These are phyloP conservation scores for Torrubiellomyces zombiae DNA, from an alignment of 2,329 filamentous ascomycete species.

Conservation along the genomic window DNA sequence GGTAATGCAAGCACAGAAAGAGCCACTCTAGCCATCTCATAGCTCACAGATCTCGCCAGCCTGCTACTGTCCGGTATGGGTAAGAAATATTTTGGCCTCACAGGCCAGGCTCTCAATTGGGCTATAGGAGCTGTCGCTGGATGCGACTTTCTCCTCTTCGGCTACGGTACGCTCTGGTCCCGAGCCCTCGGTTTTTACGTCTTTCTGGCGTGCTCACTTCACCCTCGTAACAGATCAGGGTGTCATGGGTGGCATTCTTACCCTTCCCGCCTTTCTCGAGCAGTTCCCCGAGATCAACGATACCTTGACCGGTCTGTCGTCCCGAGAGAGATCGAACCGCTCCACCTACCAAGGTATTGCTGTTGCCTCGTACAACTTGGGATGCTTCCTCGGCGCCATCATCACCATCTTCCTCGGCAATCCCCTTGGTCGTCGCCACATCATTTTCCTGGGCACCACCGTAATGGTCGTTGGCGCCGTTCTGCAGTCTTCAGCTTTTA, in stretches of 20 bases:
- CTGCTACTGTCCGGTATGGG: conserved; percentile 8
- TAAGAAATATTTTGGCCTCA: conserved; percentile 44
- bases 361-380: conserved; percentile 40
- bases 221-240: conserved; percentile 51
- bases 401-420: conserved; percentile 52
- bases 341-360: conserved; percentile 37
- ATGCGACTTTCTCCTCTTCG: conserved; percentile 51
- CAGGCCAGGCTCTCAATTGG: conserved; percentile 47
- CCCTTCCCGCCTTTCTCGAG: conserved; percentile 40
- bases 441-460: conserved; percentile 40
- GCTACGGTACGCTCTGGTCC: conserved; percentile 30
- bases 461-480: conserved; percentile 42
- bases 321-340: conserved; percentile 20
- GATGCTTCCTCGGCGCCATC: conserved; percentile 46
- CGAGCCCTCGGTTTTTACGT: neutral
- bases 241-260: conserved; percentile 61
- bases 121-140: conserved; percentile 57
- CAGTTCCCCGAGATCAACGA: conserved; percentile 38
- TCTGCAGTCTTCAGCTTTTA: conserved; percentile 40
- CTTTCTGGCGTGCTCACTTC: neutral
- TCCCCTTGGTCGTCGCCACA: conserved; percentile 38
- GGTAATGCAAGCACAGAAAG: too few relatives aligned
- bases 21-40: too few relatives aligned
- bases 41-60: too few relatives aligned
- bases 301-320: conserved; percentile 19